Evolutionary conservation across 2,329 filamentous ascomycete genomes (phyloP), one percentile per base, ranked within the genome.

Genomic region (Calcarisporium arbuscula): DNA sequence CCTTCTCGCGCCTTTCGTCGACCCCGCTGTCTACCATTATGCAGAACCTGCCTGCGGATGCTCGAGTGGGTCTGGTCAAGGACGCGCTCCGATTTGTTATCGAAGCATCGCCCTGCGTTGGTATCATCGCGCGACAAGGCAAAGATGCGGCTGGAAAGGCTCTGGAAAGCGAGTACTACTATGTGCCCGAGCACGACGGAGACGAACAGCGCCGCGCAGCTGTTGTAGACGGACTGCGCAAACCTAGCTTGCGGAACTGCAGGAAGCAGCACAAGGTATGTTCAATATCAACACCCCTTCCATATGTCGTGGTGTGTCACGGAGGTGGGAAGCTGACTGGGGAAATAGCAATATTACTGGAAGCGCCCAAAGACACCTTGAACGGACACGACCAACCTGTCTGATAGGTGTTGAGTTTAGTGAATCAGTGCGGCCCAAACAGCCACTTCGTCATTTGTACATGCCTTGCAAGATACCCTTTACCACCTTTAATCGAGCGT

Each of bases 151-250:
- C 92, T 0, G 92, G 92, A 47, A 92, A 95, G 65, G 67, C 82
- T 6, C 74, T 98, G 1, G 90, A 98, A 68, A 94, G 85, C 67
- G 89, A 98, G 59, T 96, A 94, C 58, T 96, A 96, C 62, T 98
- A 98, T 53, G 71, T 95, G 7, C 85, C 89, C 0, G 90, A 96
- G 58, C 72, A 79, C 51, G 92, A 98, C 54, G 68, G 72, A 3
- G 88, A 96, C 53, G 74, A 80, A 43, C 77, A 82, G 53, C 77
- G 90, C 40, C 77, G 85, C 33, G 75, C 86, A 35, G 84, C 88
- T 16, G 87, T 95, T 11, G 86, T 89, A 2, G 81, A 89, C 46
- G 85, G 86, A 34, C 67, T 95, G 56, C 75, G 87, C 36, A 95
- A 94, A 62, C 90, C 89, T 28, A 92, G 87, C 49, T 65, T 98